A percentile compares a stretch with the other conserved stretches of the same genome.
Conservation (phyloP, 2,329 filamentous ascomycete species). For the Leptographium lundbergii region DNA sequence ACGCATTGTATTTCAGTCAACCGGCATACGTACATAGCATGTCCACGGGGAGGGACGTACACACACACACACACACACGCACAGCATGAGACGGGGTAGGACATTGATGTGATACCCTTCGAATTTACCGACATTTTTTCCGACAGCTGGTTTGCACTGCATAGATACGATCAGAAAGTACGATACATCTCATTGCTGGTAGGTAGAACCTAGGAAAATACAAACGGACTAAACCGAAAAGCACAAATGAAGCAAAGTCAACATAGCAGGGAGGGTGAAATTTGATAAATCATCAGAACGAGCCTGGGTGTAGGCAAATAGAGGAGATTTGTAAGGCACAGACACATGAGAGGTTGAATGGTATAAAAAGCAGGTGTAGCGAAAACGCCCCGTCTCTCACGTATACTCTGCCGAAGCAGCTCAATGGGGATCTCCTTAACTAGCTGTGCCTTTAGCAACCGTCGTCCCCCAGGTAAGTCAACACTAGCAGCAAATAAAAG, state of each 20-base stretch:
- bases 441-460: background rate
- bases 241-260: no score
- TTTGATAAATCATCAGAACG: background rate
- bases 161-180: background rate
- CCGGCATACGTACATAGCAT: background rate
- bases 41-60: background rate
- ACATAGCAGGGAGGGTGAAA: background rate
- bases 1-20: background rate
- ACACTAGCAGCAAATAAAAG: background rate
- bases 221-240: no score
- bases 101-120: constrained; percentile 1
- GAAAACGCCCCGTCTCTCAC: background rate
- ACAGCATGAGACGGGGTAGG: background rate
- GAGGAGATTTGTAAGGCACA: background rate
- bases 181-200: no score
- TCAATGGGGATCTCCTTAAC: background rate
- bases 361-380: background rate
- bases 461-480: background rate
- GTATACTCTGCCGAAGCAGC: background rate
- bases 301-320: background rate
- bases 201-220: no score
- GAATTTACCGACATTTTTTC: background rate
- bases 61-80: background rate
- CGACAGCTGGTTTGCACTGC: background rate
- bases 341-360: background rate